Percentiles rank a stretch among this genome's conserved stretches.
phyloP scores from a whole-genome alignment of 2,329 filamentous ascomycete species.

The Diplodia scrobiculata region DNA sequence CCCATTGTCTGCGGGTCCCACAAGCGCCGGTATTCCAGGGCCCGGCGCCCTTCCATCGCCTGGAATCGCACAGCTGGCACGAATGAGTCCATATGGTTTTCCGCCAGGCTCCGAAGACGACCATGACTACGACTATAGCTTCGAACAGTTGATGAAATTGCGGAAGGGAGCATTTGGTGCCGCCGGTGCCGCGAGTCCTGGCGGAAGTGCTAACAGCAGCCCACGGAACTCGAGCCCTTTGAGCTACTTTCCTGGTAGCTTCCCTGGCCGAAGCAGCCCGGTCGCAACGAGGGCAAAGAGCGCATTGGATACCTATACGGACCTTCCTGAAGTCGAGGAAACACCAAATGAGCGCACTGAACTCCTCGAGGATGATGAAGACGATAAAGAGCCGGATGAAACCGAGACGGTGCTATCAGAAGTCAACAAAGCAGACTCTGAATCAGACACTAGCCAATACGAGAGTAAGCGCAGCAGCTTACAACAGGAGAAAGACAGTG shows the following conservation, averaged over 20 bases:
- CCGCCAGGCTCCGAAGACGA: conserved; percentile 53
- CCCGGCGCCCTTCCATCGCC: conserved; percentile 63
- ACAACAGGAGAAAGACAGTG: background rate
- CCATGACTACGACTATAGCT: conserved; percentile 68
- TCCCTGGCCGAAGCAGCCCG: conserved; percentile 15
- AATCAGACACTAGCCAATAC: conserved; percentile 5
- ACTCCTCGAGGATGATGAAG: background rate
- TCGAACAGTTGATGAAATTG: conserved; percentile 71
- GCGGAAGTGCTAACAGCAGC: conserved; percentile 49
- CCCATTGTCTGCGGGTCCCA: conserved; percentile 45
- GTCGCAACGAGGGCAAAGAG: conserved; percentile 24
- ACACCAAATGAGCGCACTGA: conserved; percentile 8
- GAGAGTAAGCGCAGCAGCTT: conserved; percentile 5
- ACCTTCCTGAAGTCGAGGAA: conserved; percentile 22
- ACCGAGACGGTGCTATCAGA: background rate
- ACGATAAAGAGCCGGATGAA: background rate
- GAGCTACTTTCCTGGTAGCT: conserved; percentile 21
- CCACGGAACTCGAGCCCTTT: conserved; percentile 41
- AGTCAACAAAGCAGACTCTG: conserved; percentile 9
- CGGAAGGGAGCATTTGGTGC: conserved; percentile 80
- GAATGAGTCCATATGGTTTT: conserved; percentile 58
- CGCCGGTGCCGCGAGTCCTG: conserved; percentile 50
- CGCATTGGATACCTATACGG: conserved; percentile 8
- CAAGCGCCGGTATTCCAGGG: background rate
- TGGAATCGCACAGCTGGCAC: conserved; percentile 73